Base-by-base conservation (phyloP, 2,329 filamentous ascomycete species). In the Colletotrichum magnum region DNA sequence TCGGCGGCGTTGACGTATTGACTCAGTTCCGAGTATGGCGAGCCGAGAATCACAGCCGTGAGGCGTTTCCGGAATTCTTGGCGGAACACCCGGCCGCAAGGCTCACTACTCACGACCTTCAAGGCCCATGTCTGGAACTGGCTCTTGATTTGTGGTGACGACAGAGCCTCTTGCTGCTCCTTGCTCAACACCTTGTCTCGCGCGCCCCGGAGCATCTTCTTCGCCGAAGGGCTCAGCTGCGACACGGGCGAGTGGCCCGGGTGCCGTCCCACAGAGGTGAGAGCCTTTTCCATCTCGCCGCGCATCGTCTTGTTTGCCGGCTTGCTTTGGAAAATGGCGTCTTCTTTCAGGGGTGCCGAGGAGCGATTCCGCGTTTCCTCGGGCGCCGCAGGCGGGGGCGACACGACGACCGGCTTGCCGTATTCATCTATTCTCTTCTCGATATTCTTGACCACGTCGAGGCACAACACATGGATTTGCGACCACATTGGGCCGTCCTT, bases 401-500 rank as follows among this genome's bases (percentile, higher is more conserved):
- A 74, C 2, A 77, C 75, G 5, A 76, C 72, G 1, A 81, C 77
- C 9, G 84, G 82, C 68, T 86, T 87, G 64, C 86, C 86, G 72
- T 87, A 89, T 15, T 86, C 83, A 58, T 91, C 87, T 57, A 97
- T 90, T 53, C 93, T 90, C 7, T 80, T 80, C 65, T 90, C 89
- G 58, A 98, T 88, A 12, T 84, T 85, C 72, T 89, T 89, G 58
- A 98, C 85, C 18, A 92, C 86, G 13, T 88, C 87, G 18, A 95
- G 85, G 74, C 93, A 95, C 6, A 91, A 82, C 18, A 84, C 83
- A 70, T 91, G 90, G 56, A 97, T 87, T 74, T 97, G 94, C 9
- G 90, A 89, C 93, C 94, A 97, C 73, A 93, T 91, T 1, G 93
- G 88, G 0, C 92, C 94, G 52, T 92, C 92, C 62, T 89, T 89